Evolutionary conservation across 306 rosid genomes (phyloP).

Genomic region (Medicago truncatula): DNA sequence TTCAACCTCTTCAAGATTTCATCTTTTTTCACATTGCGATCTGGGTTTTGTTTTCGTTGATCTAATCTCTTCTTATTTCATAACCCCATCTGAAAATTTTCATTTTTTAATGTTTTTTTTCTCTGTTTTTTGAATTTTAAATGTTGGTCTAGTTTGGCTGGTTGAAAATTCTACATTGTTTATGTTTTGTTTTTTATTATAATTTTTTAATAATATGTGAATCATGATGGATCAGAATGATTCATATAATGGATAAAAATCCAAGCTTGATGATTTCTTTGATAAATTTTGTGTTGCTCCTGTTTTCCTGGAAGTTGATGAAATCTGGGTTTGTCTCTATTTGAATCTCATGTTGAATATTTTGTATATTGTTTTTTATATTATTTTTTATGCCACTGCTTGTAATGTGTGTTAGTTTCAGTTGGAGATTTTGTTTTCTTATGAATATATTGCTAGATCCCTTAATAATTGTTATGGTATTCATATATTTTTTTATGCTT

Average conservation of each 20-base stretch:
- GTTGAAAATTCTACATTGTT: slow-evolving; percentile 17
- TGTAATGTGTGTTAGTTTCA: slow-evolving; percentile 31
- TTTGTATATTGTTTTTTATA: slow-evolving; percentile 19
- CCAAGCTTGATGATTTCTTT: slow-evolving; percentile 24
- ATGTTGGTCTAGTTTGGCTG: background rate
- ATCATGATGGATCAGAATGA: slow-evolving; percentile 21
- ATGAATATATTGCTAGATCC: slow-evolving; percentile 52
- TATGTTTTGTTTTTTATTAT: background rate
- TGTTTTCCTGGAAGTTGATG: slow-evolving; percentile 28
- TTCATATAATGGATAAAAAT: background rate
- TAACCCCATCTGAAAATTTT: background rate
- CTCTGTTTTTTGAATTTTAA: background rate
- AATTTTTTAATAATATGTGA: background rate
- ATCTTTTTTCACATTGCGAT: slow-evolving; percentile 34
- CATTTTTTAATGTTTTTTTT: slow-evolving; percentile 1
- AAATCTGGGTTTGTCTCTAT: slow-evolving; percentile 42
- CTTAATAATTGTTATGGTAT: slow-evolving; percentile 30
- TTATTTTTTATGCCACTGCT: slow-evolving; percentile 20
- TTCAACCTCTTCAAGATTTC: slow-evolving; percentile 28
- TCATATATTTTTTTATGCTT: slow-evolving; percentile 44
- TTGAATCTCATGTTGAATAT: slow-evolving; percentile 35
- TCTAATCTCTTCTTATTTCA: slow-evolving; percentile 39
- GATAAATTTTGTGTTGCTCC: slow-evolving; percentile 1
- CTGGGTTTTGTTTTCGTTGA: slow-evolving; percentile 52
- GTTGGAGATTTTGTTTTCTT: slow-evolving; percentile 1